A percentile compares a stretch with the other conserved stretches of the same genome.
These are phyloP conservation scores for Dactylonectria estremocensis DNA, from an alignment of 2,329 filamentous ascomycete genomes.

Conservation along the genomic window DNA sequence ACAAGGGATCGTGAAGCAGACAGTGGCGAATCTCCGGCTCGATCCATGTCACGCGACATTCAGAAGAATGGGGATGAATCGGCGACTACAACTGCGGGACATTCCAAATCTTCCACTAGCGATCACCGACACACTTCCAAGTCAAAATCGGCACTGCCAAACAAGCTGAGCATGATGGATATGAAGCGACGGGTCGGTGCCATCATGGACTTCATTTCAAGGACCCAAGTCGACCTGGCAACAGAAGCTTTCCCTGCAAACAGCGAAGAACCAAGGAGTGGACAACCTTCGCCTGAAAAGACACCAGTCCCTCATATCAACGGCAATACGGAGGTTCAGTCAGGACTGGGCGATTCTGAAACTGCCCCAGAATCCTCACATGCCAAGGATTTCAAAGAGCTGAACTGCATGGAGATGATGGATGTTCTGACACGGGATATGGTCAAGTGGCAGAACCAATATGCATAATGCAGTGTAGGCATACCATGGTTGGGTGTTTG, in stretches of 20 bases:
- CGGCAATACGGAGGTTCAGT: conserved; percentile 49
- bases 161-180: conserved; percentile 87
- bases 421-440: conserved; percentile 85
- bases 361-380: conserved; percentile 42
- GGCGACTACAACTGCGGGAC: conserved; percentile 43
- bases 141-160: conserved; percentile 67
- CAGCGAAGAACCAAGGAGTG: conserved; percentile 55
- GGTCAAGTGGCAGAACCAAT: conserved; percentile 88
- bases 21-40: conserved; percentile 70
- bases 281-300: conserved; percentile 59
- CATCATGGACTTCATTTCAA: conserved; percentile 91
- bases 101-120: conserved; percentile 55
- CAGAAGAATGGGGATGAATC: conserved; percentile 56
- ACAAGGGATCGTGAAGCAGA: conserved; percentile 80
- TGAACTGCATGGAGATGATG: conserved; percentile 92
- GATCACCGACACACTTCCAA: conserved; percentile 71
- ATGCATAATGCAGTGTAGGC: conserved; percentile 53
- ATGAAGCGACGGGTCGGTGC: conserved; percentile 88
- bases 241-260: conserved; percentile 69
- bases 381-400: conserved; percentile 76
- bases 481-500: conserved; percentile 5
- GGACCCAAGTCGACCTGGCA: conserved; percentile 90
- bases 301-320: conserved; percentile 55
- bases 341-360: conserved; percentile 45
- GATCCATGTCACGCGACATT: conserved; percentile 68